Conservation (phyloP, 768 basidiomycete genomes). For the Gloeostereum incarnatum region DNA sequence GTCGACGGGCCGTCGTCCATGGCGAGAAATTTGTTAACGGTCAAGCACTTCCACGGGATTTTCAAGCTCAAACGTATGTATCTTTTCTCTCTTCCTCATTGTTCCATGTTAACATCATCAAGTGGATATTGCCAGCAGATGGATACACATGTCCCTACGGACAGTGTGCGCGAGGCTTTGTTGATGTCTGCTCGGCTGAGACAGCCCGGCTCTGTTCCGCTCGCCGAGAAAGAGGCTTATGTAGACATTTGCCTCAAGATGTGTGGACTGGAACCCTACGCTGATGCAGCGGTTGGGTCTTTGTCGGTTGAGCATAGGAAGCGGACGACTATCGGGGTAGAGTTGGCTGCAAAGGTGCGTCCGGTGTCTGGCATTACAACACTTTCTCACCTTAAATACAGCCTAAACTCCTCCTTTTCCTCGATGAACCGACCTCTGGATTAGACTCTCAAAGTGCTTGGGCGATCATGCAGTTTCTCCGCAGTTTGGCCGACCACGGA, state of each 20-base stretch:
- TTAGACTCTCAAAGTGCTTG: constrained; percentile 83
- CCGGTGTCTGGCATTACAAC: no score
- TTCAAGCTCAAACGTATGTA: constrained; percentile 48
- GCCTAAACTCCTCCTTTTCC: constrained; percentile 75
- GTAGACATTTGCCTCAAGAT: constrained; percentile 40
- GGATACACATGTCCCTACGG: constrained; percentile 68
- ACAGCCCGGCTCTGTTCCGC: constrained; percentile 56
- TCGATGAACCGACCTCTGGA: constrained; percentile 81
- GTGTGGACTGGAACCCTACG: constrained; percentile 57
- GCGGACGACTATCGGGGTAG: constrained; percentile 80
- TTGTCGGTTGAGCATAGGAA: constrained; percentile 68
- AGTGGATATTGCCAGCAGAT: constrained; percentile 84
- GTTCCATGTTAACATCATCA: constrained; percentile 3
- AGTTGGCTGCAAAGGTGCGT: constrained; percentile 85
- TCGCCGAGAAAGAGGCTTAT: constrained; percentile 69
- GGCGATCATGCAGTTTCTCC: constrained; percentile 70
- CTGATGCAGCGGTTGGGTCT: constrained; percentile 60
- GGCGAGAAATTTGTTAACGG: constrained; percentile 51
- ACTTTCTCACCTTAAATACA: no score
- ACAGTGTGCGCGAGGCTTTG: constrained; percentile 77
- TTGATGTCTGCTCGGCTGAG: constrained; percentile 73
- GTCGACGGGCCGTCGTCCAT: constrained; percentile 31
- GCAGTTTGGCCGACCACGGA: constrained; percentile 68
- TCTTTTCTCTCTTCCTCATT: not conserved
- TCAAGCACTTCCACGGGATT: constrained; percentile 41